phyloP scores from a whole-genome alignment of 2,329 filamentous ascomycete genomes.

The Dothistroma pini region DNA sequence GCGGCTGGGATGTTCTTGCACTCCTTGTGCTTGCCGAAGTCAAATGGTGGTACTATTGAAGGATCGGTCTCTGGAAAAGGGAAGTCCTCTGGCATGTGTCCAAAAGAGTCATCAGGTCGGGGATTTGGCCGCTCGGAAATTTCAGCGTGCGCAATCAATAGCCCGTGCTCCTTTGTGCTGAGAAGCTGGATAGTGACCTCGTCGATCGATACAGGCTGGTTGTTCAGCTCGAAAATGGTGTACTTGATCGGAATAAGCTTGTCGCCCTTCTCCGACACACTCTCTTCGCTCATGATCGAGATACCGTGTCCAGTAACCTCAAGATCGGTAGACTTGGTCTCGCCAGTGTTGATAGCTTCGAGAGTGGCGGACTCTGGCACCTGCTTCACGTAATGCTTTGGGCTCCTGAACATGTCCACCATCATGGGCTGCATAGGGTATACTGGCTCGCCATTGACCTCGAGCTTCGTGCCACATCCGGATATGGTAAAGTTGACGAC shows the following conservation, averaged over 20 bases:
- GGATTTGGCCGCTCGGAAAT: slow-evolving; percentile 3
- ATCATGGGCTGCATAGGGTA: slow-evolving; percentile 42
- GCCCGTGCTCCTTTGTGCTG: slow-evolving; percentile 53
- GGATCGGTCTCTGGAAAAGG: slow-evolving; percentile 7
- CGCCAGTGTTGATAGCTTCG: slow-evolving; percentile 24
- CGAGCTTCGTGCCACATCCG: slow-evolving; percentile 46
- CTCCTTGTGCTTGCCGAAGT: slow-evolving; percentile 31
- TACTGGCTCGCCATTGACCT: slow-evolving; percentile 59
- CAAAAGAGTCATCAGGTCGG: slow-evolving; percentile 15
- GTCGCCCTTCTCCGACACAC: slow-evolving; percentile 51
- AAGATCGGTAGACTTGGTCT: slow-evolving; percentile 36
- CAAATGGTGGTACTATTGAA: slow-evolving; percentile 7
- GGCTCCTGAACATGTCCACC: slow-evolving; percentile 11
- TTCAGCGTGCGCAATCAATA: slow-evolving; percentile 49
- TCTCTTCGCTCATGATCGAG: slow-evolving; percentile 39
- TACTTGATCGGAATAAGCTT: slow-evolving; percentile 55
- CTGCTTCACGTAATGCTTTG: slow-evolving; percentile 26
- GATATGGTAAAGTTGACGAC: slow-evolving; percentile 52
- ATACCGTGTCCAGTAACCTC: slow-evolving; percentile 32
- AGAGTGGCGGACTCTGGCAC: slow-evolving; percentile 23
- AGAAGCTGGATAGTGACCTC: slow-evolving; percentile 60
- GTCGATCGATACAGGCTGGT: slow-evolving; percentile 49
- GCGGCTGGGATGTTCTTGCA: slow-evolving; percentile 42
- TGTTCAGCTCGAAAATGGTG: slow-evolving; percentile 58
- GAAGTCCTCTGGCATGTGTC: slow-evolving; percentile 12